Percentiles rank a stretch among this genome's conserved stretches.
These are phyloP conservation scores for Epichloe uncinata DNA, from an alignment of 2,329 filamentous ascomycete genomes.

Conservation along the genomic window DNA sequence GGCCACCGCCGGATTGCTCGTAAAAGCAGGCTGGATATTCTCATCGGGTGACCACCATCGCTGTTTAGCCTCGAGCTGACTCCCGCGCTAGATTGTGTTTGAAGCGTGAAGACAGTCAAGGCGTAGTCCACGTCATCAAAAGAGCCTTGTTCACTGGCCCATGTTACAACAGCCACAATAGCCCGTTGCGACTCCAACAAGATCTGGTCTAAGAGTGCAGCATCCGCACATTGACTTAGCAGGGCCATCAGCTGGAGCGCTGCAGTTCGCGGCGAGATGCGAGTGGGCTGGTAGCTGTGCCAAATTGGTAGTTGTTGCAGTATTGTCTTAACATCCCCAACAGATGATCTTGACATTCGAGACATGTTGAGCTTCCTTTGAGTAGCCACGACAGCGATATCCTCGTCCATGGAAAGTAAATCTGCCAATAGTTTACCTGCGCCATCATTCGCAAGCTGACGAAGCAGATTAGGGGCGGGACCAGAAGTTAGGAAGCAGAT, in stretches of 20 bases:
- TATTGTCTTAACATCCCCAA: conserved; percentile 40
- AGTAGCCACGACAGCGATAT: conserved; percentile 47
- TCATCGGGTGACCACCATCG: conserved; percentile 15
- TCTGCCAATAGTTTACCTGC: conserved; percentile 40
- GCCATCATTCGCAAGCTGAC: conserved; percentile 41
- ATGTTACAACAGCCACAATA: conserved; percentile 14
- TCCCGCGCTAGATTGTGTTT: conserved; percentile 19
- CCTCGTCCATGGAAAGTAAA: conserved; percentile 38
- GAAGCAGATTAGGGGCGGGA: conserved; percentile 45
- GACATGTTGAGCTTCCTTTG: conserved; percentile 59
- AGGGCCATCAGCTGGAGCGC: conserved; percentile 49
- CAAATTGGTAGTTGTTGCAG: conserved; percentile 45
- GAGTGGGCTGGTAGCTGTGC: conserved; percentile 35
- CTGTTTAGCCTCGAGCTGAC: conserved; percentile 11
- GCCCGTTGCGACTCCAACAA: conserved; percentile 16
- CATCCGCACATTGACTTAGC: conserved; percentile 17
- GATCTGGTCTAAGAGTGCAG: conserved; percentile 15
- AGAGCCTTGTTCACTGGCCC: conserved; percentile 6
- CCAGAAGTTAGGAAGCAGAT: conserved; percentile 47
- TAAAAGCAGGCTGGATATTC: conserved; percentile 18
- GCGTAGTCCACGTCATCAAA: conserved; percentile 25
- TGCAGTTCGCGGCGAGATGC: conserved; percentile 48
- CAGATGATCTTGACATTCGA: conserved; percentile 42
- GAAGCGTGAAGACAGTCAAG: conserved; percentile 27
- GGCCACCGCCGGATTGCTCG: conserved; percentile 19